Base-by-base conservation (phyloP, 176 grass and related monocot species). In the Cenchrus purpureus region DNA sequence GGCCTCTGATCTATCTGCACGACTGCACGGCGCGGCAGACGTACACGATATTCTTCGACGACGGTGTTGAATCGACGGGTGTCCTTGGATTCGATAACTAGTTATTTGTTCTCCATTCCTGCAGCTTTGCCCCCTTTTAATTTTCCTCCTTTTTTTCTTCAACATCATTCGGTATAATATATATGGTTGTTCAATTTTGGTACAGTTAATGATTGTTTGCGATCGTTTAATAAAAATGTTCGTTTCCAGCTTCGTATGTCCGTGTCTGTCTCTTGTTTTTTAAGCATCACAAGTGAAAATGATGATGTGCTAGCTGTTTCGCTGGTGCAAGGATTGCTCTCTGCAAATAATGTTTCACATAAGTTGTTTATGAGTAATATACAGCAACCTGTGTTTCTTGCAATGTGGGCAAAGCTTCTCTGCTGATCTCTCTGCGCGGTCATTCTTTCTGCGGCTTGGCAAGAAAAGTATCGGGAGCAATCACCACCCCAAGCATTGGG, bases 381-480 rank as follows among this genome's bases (percentile, higher is more conserved):
- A 31, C 4, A 46, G 22, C 45, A 46, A 46, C 4, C 10, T 12
- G 25, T 69, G 66, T 69, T 69, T 69, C 66, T 69, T 69, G 37
- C 44, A n/a, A 44, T 20, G 8, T n/a, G 40, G 8, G 40, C 17
- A 69, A 68, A 45, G 42, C 10, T 46, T 59, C 56, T 59, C 6
- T 59, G 19, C 8, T 70, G 42, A 45, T 70, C 40, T 70, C 42
- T 45, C 67, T 46, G 8, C 40, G 42, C 15, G 34, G 19, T 68
- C 37, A 46, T 70, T 70, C 67, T 46, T 70, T 70, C 67, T 70
- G n/a, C 40, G 6, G 67, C 40, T 45, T 70, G 67, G 9, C 20
- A 70, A 70, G 67, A 46, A 70, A 70, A 70, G 67, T 70, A 70
- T 70, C 67, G 19, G 1, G 67, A 45, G 17, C 40, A 51, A 70